Conservation (phyloP, 2,329 filamentous ascomycete genomes). For the Helotiales sp. region DNA sequence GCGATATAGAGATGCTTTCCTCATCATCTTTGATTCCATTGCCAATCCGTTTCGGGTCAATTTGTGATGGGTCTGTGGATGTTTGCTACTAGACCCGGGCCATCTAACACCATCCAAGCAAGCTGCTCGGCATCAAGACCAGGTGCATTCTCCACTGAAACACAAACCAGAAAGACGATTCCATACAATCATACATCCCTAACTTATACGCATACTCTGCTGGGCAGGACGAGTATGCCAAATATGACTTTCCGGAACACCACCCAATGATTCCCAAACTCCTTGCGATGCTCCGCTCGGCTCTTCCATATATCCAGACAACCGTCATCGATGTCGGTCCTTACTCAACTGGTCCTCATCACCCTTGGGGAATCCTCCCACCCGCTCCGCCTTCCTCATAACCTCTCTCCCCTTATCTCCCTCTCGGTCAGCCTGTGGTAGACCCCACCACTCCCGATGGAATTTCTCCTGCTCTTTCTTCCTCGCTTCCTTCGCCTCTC, state of each 20-base stretch:
- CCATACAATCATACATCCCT: constrained; percentile 25
- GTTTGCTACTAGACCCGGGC: too few relatives aligned
- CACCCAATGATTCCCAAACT: constrained; percentile 32
- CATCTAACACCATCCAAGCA: background rate
- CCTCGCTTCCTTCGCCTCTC: constrained; percentile 65
- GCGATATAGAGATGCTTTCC: too few relatives aligned
- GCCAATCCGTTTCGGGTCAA: background rate
- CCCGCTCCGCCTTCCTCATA: constrained; percentile 58
- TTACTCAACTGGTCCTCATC: constrained; percentile 44
- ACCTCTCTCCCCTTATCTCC: constrained; percentile 60
- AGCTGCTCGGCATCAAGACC: background rate
- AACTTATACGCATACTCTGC: constrained; percentile 33
- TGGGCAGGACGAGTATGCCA: constrained; percentile 13
- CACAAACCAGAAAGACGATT: constrained; percentile 24
- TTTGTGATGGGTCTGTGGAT: background rate
- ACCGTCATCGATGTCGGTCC: constrained; percentile 42
- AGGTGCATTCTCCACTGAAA: background rate
- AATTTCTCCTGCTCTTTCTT: constrained; percentile 68
- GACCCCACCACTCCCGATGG: constrained; percentile 69
- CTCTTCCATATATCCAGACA: constrained; percentile 9
- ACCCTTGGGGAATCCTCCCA: constrained; percentile 58
- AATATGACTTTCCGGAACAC: constrained; percentile 28
- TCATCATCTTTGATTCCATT: background rate
- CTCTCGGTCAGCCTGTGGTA: constrained; percentile 62
- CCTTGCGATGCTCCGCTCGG: constrained; percentile 22